phyloP scores from a whole-genome alignment of 768 basidiomycete genomes.

The Sutorius australiensis region DNA sequence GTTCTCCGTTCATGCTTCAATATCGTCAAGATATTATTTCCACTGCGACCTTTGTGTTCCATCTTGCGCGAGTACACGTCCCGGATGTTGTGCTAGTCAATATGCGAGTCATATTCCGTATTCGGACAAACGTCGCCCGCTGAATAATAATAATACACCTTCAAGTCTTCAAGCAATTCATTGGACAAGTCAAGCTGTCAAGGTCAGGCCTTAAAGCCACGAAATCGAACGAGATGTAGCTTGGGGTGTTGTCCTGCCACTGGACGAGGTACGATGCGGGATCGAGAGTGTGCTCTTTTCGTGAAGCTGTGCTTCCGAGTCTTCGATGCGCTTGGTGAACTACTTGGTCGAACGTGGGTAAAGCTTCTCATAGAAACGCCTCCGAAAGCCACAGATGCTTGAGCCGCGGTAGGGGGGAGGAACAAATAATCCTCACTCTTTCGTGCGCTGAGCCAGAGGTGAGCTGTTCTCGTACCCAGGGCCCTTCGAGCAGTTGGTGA shows the following conservation, averaged over 20 bases:
- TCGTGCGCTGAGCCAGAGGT: slow-evolving; percentile 55
- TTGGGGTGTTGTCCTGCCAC: slow-evolving; percentile 68
- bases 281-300: slow-evolving; percentile 51
- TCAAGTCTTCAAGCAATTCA: slow-evolving; percentile 53
- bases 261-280: slow-evolving; percentile 51
- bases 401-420: background rate
- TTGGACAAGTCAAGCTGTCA: slow-evolving; percentile 65
- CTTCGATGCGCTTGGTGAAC: slow-evolving; percentile 50
- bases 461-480: slow-evolving; percentile 52
- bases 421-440: slow-evolving; percentile 42
- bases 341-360: slow-evolving; percentile 41
- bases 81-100: slow-evolving; percentile 31
- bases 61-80: slow-evolving; percentile 72
- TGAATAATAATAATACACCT: slow-evolving; percentile 54
- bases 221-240: slow-evolving; percentile 59
- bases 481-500: slow-evolving; percentile 51
- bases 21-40: slow-evolving; percentile 68
- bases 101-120: background rate
- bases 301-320: slow-evolving; percentile 57
- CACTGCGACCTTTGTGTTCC: slow-evolving; percentile 63
- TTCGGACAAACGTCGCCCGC: slow-evolving; percentile 66
- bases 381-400: slow-evolving; percentile 44
- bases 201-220: slow-evolving; percentile 58
- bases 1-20: slow-evolving; percentile 51
- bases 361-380: slow-evolving; percentile 40